Conservation (phyloP, 805 yeast species). For the Starmerella powellii region DNA sequence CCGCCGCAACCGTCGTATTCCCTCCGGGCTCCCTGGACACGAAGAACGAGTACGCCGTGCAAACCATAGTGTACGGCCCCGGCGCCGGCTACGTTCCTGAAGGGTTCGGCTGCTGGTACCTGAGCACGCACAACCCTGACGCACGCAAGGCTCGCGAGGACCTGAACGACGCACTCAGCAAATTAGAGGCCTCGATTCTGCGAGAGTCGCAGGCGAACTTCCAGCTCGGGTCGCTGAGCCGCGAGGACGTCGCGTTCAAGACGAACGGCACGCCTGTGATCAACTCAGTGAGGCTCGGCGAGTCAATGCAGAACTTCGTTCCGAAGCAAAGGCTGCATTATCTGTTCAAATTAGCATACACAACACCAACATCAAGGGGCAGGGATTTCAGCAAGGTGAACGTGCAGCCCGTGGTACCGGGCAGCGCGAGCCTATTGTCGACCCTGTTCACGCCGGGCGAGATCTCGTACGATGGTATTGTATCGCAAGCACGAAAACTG, state of each 20-base stretch:
- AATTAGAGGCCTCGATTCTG: constrained; percentile 66
- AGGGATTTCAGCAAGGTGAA: constrained; percentile 14
- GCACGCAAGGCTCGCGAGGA: constrained; percentile 55
- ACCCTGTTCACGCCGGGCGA: constrained; percentile 68
- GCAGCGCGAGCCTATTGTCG: constrained; percentile 28
- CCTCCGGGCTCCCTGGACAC: constrained; percentile 69
- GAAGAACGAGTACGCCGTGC: constrained; percentile 62
- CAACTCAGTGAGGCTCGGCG: constrained; percentile 75
- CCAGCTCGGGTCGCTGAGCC: constrained; percentile 42
- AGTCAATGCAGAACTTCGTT: constrained; percentile 70
- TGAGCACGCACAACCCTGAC: constrained; percentile 57
- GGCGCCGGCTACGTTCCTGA: constrained; percentile 77
- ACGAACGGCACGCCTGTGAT: constrained; percentile 57
- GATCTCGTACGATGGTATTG: constrained; percentile 80
- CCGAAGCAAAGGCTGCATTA: constrained; percentile 62
- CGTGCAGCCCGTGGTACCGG: constrained; percentile 17
- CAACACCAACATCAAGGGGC: constrained; percentile 34
- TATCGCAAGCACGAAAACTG: constrained; percentile 64
- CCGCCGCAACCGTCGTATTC: constrained; percentile 78
- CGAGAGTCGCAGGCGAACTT: constrained; percentile 61
- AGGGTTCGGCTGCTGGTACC: constrained; percentile 86
- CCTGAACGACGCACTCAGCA: constrained; percentile 64
- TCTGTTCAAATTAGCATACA: constrained; percentile 48
- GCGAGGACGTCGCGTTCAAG: constrained; percentile 42
- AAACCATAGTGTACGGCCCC: constrained; percentile 75